Percentiles rank a stretch among this genome's conserved stretches.
Evolutionary conservation across 768 basidiomycete genomes (phyloP).

Genomic region (Daedalea quercina): DNA sequence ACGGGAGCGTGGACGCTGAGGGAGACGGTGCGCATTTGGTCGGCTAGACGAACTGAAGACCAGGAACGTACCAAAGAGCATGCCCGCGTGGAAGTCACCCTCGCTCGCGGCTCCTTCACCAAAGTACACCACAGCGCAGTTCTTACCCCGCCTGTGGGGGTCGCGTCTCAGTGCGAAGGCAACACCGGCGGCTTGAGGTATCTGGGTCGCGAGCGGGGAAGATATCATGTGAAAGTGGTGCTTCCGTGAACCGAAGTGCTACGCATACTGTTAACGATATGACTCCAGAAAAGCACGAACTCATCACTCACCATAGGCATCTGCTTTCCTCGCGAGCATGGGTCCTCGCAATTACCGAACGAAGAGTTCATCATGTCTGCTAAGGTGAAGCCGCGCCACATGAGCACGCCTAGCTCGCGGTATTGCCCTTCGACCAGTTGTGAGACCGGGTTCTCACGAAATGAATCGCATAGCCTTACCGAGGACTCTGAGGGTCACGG

Average conservation of each 20-base stretch:
- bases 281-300: not conserved
- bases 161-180: conserved; percentile 84
- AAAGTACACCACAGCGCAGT: conserved; percentile 84
- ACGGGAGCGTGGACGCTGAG: conserved; percentile 62
- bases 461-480: conserved; percentile 34
- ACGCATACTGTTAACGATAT: not conserved
- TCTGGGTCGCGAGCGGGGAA: conserved; percentile 88
- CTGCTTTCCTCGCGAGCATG: conserved; percentile 76
- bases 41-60: not conserved
- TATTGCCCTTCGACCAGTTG: conserved; percentile 61
- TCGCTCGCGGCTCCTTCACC: conserved; percentile 94
- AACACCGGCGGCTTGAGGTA: conserved; percentile 92
- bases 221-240: conserved; percentile 94
- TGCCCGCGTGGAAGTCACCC: conserved; percentile 92
- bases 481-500: conserved; percentile 47
- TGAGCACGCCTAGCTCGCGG: conserved; percentile 84
- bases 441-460: not conserved
- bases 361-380: conserved; percentile 88
- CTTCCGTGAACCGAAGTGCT: conserved; percentile 82
- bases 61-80: conserved; percentile 41
- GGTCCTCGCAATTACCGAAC: conserved; percentile 81
- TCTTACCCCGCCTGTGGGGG: conserved; percentile 55
- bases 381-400: conserved; percentile 80
- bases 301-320: conserved; percentile 76
- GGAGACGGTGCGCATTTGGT: not conserved